Percentiles rank a stretch among this genome's conserved stretches.
phyloP scores from a whole-genome alignment of 1,284 basidiomycete genomes.

The Entoloma clypeatum region DNA sequence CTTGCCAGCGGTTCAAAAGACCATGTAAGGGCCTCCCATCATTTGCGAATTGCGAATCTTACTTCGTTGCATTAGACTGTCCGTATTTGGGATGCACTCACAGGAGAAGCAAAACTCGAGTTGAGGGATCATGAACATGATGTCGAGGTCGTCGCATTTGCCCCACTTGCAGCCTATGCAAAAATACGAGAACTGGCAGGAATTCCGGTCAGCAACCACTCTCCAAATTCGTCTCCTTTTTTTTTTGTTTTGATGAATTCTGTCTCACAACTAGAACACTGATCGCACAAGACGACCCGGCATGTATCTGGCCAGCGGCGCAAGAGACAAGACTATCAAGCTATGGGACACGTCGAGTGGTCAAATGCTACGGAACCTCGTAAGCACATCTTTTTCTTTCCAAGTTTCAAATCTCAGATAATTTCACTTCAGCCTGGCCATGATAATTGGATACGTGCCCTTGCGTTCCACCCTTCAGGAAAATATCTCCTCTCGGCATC shows the following conservation, averaged over 20 bases:
- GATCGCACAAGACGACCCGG: constrained; percentile 44
- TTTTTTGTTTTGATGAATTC: constrained; percentile 25
- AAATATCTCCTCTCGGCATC: constrained; percentile 85
- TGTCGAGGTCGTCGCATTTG: constrained; percentile 81
- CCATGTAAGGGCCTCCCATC: constrained; percentile 50
- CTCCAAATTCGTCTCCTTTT: constrained; percentile 9
- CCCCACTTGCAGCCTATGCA: constrained; percentile 69
- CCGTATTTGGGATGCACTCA: constrained; percentile 74
- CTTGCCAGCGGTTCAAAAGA: constrained; percentile 84
- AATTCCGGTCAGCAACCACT: constrained; percentile 55
- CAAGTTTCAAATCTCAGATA: constrained; percentile 3
- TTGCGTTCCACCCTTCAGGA: constrained; percentile 83
- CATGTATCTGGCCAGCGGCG: constrained; percentile 75
- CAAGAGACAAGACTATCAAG: constrained; percentile 85
- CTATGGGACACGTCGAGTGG: constrained; percentile 83
- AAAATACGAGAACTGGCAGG: constrained; percentile 78
- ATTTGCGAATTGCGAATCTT: constrained; percentile 7
- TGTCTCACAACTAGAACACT: constrained; percentile 33
- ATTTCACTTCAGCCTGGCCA: constrained; percentile 53
- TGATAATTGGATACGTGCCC: constrained; percentile 82
- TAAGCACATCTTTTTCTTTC: constrained; percentile 18
- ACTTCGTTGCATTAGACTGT: constrained; percentile 62
- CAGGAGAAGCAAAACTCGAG: constrained; percentile 78
- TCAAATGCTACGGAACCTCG: constrained; percentile 45
- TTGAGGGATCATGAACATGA: constrained; percentile 88